Conservation (phyloP, 371 early-diverging fungal genomes). For the Mortierella sp. region DNA sequence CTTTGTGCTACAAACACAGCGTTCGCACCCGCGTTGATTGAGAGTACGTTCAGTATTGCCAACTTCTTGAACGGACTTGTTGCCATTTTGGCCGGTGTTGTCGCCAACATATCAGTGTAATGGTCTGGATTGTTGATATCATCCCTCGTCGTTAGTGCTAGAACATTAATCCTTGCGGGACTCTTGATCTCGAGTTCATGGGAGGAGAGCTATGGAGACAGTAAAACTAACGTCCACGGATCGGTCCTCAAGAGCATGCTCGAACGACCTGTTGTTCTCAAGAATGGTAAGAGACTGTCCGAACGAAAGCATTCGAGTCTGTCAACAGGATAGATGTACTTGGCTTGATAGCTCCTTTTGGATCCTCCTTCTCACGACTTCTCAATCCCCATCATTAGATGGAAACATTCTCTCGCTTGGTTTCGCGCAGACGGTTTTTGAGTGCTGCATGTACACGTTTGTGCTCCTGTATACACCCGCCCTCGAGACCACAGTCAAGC, state of each 20-base stretch:
- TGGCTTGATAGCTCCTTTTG: no score
- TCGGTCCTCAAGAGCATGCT: slow-evolving; percentile 48
- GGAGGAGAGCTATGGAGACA: slow-evolving; percentile 81
- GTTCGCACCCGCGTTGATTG: slow-evolving; percentile 67
- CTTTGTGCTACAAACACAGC: slow-evolving; percentile 51
- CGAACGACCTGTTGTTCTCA: slow-evolving; percentile 53
- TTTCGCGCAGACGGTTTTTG: slow-evolving; percentile 79
- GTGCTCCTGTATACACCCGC: slow-evolving; percentile 83
- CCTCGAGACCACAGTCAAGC: slow-evolving; percentile 60
- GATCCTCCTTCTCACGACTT: no score
- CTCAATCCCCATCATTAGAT: slow-evolving; percentile 38
- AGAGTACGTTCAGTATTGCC: slow-evolving; percentile 75
- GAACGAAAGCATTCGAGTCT: no score
- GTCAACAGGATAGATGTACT: no score
- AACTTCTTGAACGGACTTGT: slow-evolving; percentile 80
- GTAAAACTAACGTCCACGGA: slow-evolving; percentile 38
- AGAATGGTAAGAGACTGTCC: slow-evolving; percentile 56
- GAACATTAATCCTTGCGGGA: slow-evolving; percentile 61
- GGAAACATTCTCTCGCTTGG: slow-evolving; percentile 73
- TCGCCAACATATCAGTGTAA: slow-evolving; percentile 71
- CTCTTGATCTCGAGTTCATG: slow-evolving; percentile 65
- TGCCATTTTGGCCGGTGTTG: slow-evolving; percentile 77
- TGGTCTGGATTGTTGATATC: slow-evolving; percentile 63
- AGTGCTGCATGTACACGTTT: slow-evolving; percentile 86
- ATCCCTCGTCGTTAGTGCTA: slow-evolving; percentile 72